phyloP scores from a whole-genome alignment of 768 basidiomycete species.

The Clavaria fumosa region DNA sequence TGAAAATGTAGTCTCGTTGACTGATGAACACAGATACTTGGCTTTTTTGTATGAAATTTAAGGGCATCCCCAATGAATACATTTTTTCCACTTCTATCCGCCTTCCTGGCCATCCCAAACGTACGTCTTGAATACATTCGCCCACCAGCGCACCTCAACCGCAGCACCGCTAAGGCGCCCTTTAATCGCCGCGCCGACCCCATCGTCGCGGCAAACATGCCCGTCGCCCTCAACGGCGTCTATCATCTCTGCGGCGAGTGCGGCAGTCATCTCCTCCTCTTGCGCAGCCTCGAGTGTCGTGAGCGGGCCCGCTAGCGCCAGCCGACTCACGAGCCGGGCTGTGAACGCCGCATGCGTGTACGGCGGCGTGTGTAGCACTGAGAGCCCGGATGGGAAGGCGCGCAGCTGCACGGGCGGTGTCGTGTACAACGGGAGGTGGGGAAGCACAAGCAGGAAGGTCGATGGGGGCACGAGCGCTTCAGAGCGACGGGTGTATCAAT shows the following conservation, averaged over 20 bases:
- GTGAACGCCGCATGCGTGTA: slow-evolving; percentile 59
- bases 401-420: slow-evolving; percentile 51
- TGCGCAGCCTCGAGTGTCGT: slow-evolving; percentile 59
- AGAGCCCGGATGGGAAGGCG: slow-evolving; percentile 57
- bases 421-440: slow-evolving; percentile 50
- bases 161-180: slow-evolving; percentile 32
- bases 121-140: slow-evolving; percentile 50
- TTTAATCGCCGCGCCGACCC: slow-evolving; percentile 18
- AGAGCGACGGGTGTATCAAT: slow-evolving; percentile 3
- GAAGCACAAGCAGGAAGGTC: slow-evolving; percentile 64
- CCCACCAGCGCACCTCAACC: slow-evolving; percentile 58
- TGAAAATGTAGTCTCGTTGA: no score
- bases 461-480: slow-evolving; percentile 81
- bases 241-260: slow-evolving; percentile 67
- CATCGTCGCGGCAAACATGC: slow-evolving; percentile 66
- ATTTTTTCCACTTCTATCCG: no score
- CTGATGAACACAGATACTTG: no score
- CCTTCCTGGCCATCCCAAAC: slow-evolving; percentile 62
- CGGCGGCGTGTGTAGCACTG: slow-evolving; percentile 70
- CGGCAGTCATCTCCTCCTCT: slow-evolving; percentile 56
- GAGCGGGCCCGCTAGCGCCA: slow-evolving; percentile 34
- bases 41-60: no score
- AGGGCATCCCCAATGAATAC: no score
- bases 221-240: slow-evolving; percentile 56
- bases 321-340: slow-evolving; percentile 39